Evolutionary conservation across 2,329 filamentous ascomycete species (phyloP), one percentile per base, ranked within the genome.

Genomic region (Paracamarosporium sp.): DNA sequence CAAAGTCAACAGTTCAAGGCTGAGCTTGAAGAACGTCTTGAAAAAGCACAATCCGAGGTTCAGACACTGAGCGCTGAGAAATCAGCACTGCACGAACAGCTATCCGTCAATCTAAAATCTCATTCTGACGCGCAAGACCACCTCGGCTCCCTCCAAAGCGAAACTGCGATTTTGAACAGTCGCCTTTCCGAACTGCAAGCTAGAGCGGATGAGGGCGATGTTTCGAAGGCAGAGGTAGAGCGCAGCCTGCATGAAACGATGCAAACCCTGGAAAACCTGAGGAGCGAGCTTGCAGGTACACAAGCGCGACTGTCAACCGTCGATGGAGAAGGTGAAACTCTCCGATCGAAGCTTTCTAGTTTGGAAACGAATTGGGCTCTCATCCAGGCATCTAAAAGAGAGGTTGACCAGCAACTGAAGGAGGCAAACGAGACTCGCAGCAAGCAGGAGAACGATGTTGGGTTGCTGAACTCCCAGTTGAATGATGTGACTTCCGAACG

Each of bases 381-480:
- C 25, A 2, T 38, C 9, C 56, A 60, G 51, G 55, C 61, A 5
- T 63, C 64, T 12, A 74, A 71, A 50, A 30, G 50, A 12, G 59
- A 67, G 6, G 57, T 64, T 30, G 61, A 70, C 25, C 56, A 66
- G n/a, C 52, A 55, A 22, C 55, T 73, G 5, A 40, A 50, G 7
- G 50, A 52, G 2, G 43, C 68, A 5, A 57, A 68, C 31, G 50
- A 51, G 17, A 62, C 62, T 33, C 51, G 65, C 28, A 46, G 40
- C 38, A 54, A 63, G 24, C 64, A 72, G 13, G 35, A 63, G 22
- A 50, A 57, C 8, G 59, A 66, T 1, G 36, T 69, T 9, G 45
- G 52, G n/a, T 57, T 60, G 3, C 62, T 63, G 9, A 57, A 46
- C 27, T 63, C 62, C 7, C 66, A 54, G 17, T 48, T 73, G 9